Conservation (phyloP, 495 filamentous ascomycete species). For the Daldinia childiae region DNA sequence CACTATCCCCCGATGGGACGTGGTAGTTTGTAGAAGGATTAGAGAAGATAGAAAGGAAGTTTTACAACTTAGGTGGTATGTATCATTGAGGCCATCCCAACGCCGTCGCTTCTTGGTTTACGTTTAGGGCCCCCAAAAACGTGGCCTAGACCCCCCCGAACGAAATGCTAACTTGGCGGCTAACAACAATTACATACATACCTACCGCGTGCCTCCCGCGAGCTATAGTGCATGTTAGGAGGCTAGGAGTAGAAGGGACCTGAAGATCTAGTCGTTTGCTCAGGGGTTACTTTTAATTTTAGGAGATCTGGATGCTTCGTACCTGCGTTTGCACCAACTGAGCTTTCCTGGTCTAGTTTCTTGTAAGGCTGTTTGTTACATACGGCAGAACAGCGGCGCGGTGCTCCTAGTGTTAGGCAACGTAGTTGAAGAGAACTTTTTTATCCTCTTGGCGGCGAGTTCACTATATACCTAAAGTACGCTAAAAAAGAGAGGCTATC, state of each 20-base stretch:
- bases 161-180: background rate
- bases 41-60: constrained; percentile 17
- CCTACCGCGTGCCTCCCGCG: background rate
- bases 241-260: background rate
- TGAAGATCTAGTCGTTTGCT: background rate
- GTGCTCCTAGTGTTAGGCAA: background rate
- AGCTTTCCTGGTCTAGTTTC: background rate
- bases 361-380: background rate
- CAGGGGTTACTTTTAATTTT: background rate
- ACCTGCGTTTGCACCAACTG: background rate
- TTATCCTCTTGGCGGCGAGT: background rate
- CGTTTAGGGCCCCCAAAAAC: background rate
- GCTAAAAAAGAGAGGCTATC: too few species aligned
- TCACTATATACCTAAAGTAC: background rate
- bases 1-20: background rate
- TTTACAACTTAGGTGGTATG: background rate
- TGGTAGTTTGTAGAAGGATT: constrained; percentile 10
- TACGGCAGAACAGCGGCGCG: background rate
- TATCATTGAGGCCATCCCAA: background rate
- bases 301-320: constrained; percentile 3
- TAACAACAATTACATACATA: background rate
- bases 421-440: background rate
- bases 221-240: background rate
- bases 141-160: background rate
- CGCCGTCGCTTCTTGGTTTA: background rate